Percentiles rank a stretch among this genome's conserved stretches.
Evolutionary conservation across 192 early-diverging fungal species (phyloP).

Genomic region (Phycomyces blakesleeanus): DNA sequence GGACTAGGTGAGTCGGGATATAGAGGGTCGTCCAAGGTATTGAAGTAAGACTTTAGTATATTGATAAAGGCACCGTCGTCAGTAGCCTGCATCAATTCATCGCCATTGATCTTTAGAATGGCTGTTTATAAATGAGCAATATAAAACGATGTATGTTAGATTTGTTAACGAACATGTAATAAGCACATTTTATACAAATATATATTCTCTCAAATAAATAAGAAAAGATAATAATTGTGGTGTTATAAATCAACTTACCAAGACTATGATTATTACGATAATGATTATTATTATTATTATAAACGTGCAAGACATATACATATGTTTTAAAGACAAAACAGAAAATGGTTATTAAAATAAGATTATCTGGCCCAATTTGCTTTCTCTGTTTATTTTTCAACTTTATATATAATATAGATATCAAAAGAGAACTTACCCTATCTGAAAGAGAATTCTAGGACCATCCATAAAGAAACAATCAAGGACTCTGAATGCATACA

Average conservation of each 20-base stretch:
- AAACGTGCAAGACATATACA: no score
- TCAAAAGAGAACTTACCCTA: constrained; percentile 56
- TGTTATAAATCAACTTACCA: neutral
- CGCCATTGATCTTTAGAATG: constrained; percentile 81
- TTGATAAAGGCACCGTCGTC: constrained; percentile 64
- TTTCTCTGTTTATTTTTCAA: no score
- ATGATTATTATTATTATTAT: no score
- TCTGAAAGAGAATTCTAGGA: constrained; percentile 92
- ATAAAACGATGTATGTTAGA: neutral
- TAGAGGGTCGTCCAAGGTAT: constrained; percentile 63
- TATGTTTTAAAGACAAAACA: no score
- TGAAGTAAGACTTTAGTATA: constrained; percentile 74
- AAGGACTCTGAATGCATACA: constrained; percentile 82
- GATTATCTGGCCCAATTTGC: no score
- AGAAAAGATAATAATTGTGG: no score
- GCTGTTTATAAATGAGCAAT: constrained; percentile 39
- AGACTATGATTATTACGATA: no score
- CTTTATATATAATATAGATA: no score
- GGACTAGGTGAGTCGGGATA: constrained; percentile 43
- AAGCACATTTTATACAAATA: no score
- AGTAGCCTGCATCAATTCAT: constrained; percentile 42
- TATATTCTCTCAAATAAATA: no score
- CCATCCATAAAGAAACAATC: constrained; percentile 99
- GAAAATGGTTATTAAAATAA: no score
- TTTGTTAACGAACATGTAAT: no score